A percentile compares a stretch with the other conserved stretches of the same genome.
Conservation (phyloP, 2,329 filamentous ascomycete species). For the Phialemoniopsis sp. region DNA sequence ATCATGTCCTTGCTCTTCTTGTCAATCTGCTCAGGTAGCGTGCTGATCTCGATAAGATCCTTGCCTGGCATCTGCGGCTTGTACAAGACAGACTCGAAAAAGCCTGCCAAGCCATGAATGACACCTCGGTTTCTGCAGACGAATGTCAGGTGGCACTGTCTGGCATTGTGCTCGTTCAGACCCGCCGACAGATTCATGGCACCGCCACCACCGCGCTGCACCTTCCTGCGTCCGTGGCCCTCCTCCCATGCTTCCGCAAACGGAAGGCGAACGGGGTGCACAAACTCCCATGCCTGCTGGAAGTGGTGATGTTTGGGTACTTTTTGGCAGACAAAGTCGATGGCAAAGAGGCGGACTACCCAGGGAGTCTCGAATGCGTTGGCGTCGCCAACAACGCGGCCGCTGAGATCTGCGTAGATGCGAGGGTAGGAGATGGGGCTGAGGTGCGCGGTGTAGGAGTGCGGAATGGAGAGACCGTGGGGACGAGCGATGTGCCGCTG, state of each 20-base stretch:
- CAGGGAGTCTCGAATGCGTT: constrained; percentile 87
- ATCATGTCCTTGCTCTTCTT: constrained; percentile 96
- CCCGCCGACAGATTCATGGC: constrained; percentile 73
- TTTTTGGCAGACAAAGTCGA: constrained; percentile 75
- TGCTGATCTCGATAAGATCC: constrained; percentile 78
- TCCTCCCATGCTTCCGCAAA: constrained; percentile 24
- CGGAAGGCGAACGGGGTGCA: constrained; percentile 61
- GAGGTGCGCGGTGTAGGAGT: constrained; percentile 88
- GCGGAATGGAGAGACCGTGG: constrained; percentile 89
- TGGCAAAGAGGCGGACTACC: constrained; percentile 86
- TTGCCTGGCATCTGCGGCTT: constrained; percentile 37
- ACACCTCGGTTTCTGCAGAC: constrained; percentile 74
- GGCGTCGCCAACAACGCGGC: constrained; percentile 53
- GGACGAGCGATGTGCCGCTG: constrained; percentile 77
- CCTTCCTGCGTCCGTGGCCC: constrained; percentile 51
- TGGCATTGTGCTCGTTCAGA: constrained; percentile 85
- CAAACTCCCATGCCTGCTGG: constrained; percentile 76
- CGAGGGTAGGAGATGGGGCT: constrained; percentile 89
- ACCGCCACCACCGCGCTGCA: constrained; percentile 64
- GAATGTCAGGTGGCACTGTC: constrained; percentile 76
- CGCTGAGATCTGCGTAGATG: constrained; percentile 74
- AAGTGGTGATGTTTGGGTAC: constrained; percentile 57
- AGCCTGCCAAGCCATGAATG: constrained; percentile 86
- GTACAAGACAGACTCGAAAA: constrained; percentile 96
- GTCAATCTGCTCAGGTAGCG: constrained; percentile 87